Conservation (phyloP, 441 rosid species). For the Erodium trifolium region DNA sequence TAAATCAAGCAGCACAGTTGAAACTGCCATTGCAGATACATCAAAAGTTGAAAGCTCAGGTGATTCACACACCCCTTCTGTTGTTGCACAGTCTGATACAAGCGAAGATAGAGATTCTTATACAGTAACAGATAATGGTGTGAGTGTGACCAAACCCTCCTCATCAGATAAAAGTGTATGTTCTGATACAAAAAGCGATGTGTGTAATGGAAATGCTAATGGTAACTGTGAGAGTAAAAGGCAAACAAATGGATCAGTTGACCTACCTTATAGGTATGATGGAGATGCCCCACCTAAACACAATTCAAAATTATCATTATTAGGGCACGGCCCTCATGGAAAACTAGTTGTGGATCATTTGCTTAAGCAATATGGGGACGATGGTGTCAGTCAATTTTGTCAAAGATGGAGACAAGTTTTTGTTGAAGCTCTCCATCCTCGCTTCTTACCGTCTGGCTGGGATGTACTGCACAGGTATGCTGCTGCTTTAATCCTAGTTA, state of each 20-base stretch:
- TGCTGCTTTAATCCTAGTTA: neutral
- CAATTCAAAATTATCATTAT: conserved; percentile 55
- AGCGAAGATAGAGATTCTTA: conserved; percentile 21
- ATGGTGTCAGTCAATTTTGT: conserved; percentile 65
- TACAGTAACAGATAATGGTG: conserved; percentile 18
- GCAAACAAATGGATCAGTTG: conserved; percentile 21
- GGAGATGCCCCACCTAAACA: conserved; percentile 30
- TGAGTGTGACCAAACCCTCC: conserved; percentile 17
- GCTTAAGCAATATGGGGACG: conserved; percentile 55
- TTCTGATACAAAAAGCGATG: neutral
- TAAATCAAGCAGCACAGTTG: conserved; percentile 7
- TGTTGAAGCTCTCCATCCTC: conserved; percentile 70
- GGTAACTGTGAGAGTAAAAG: conserved; percentile 19
- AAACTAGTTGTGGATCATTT: conserved; percentile 70
- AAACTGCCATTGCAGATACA: conserved; percentile 17
- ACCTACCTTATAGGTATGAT: conserved; percentile 24
- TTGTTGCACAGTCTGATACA: conserved; percentile 15
- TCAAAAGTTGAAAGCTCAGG: conserved; percentile 16
- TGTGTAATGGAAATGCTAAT: conserved; percentile 22
- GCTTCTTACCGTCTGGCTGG: conserved; percentile 87
- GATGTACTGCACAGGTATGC: conserved; percentile 66
- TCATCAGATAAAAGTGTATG: conserved; percentile 18
- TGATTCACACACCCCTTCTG: conserved; percentile 14
- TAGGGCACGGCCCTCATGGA: conserved; percentile 98
- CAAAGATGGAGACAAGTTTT: conserved; percentile 90